phyloP scores from a whole-genome alignment of 2,329 filamentous ascomycete genomes.

The Corynespora cassiicola region DNA sequence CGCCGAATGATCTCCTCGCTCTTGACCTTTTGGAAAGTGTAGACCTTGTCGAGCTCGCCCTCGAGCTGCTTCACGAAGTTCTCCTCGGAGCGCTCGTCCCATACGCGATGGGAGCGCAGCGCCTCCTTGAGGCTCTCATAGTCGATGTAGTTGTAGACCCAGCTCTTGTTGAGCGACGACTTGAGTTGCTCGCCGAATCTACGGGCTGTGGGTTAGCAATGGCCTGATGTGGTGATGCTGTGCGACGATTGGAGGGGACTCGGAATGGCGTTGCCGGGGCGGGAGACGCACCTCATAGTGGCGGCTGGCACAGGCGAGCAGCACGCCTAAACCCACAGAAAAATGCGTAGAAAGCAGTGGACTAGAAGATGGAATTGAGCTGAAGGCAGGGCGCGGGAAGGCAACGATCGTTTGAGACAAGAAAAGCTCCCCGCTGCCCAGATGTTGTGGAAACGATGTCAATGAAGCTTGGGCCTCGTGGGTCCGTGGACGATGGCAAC shows the following conservation, averaged over 20 bases:
- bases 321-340: too few relatives aligned
- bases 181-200: constrained; percentile 97
- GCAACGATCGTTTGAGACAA: too few relatives aligned
- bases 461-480: too few relatives aligned
- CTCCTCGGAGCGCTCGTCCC: constrained; percentile 92
- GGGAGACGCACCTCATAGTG: too few relatives aligned
- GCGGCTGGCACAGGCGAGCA: too few relatives aligned
- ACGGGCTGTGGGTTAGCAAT: constrained; percentile 29
- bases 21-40: constrained; percentile 97
- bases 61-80: constrained; percentile 87
- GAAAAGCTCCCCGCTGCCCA: too few relatives aligned
- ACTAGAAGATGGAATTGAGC: too few relatives aligned
- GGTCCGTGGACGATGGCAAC: too few relatives aligned
- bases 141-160: constrained; percentile 97
- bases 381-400: too few relatives aligned
- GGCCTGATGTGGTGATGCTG: constrained; percentile 24
- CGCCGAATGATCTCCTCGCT: constrained; percentile 92
- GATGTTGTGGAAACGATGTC: too few relatives aligned
- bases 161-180: constrained; percentile 94
- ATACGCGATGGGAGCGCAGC: constrained; percentile 78
- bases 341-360: too few relatives aligned
- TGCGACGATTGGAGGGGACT: constrained; percentile 2
- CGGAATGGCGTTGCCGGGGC: neutral
- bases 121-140: constrained; percentile 92
- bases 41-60: constrained; percentile 94